Conservation (phyloP, 306 rosid genomes). For the Vigna angularis region DNA sequence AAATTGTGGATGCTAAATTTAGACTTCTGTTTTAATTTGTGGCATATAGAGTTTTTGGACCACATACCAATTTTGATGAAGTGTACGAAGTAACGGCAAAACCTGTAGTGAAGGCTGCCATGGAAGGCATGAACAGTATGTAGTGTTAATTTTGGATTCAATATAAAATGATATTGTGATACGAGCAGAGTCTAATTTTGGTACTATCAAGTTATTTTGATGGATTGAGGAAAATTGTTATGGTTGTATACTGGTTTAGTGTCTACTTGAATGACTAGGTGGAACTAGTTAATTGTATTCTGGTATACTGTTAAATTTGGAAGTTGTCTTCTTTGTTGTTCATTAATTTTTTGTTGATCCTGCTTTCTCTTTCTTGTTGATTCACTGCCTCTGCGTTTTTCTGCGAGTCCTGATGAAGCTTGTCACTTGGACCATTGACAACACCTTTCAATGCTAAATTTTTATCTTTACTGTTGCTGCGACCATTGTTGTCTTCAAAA, state of each 20-base stretch:
- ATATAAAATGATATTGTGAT: slow-evolving; percentile 1
- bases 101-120: slow-evolving; percentile 96
- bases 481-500: too few species aligned
- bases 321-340: slow-evolving; percentile 3
- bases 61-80: slow-evolving; percentile 73
- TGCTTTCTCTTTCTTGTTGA: too few species aligned
- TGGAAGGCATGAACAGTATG: slow-evolving; percentile 97
- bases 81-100: slow-evolving; percentile 97
- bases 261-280: slow-evolving; percentile 18
- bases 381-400: too few species aligned
- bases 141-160: slow-evolving; percentile 28
- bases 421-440: too few species aligned
- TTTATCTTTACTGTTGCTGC: too few species aligned
- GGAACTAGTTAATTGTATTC: background rate
- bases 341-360: background rate
- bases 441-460: too few species aligned
- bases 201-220: slow-evolving; percentile 3
- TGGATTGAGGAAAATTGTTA: slow-evolving; percentile 16
- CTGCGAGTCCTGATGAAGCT: too few species aligned
- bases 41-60: slow-evolving; percentile 98
- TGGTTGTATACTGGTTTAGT: slow-evolving; percentile 2
- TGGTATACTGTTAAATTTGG: slow-evolving; percentile 40
- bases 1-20: slow-evolving; percentile 42
- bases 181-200: slow-evolving; percentile 31
- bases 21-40: slow-evolving; percentile 44